These are phyloP conservation scores for Penicillium maclennaniae DNA, from an alignment of 495 filamentous ascomycete genomes.

Conservation along the genomic window DNA sequence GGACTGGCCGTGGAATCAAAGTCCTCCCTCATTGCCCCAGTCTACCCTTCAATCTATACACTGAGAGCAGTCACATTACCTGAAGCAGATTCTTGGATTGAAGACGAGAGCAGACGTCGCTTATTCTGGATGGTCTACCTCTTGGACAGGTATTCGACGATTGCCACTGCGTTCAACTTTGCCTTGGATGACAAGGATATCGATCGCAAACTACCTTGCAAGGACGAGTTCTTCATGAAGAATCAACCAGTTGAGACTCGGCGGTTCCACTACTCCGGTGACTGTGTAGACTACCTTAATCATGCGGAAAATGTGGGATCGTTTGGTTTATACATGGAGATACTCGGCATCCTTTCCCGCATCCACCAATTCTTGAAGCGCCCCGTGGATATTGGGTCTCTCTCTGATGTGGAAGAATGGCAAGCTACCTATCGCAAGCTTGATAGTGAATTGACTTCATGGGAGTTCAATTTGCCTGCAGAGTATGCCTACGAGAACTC, in stretches of 20 bases:
- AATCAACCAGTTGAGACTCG: conserved; percentile 80
- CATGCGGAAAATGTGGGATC: conserved; percentile 78
- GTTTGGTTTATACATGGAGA: conserved; percentile 82
- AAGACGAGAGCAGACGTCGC: conserved; percentile 77
- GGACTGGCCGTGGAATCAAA: conserved; percentile 77
- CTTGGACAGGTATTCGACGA: conserved; percentile 81
- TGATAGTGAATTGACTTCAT: conserved; percentile 69
- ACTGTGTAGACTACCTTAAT: conserved; percentile 58
- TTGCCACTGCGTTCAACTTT: conserved; percentile 87
- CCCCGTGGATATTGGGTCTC: conserved; percentile 80
- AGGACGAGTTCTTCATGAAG: conserved; percentile 77
- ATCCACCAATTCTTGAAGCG: conserved; percentile 83
- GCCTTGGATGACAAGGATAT: conserved; percentile 84
- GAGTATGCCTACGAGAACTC: conserved; percentile 73
- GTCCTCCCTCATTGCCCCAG: conserved; percentile 67
- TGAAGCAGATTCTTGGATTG: conserved; percentile 78
- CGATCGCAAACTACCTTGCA: conserved; percentile 78
- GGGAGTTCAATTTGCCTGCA: conserved; percentile 76
- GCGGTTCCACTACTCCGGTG: conserved; percentile 62
- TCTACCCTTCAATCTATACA: conserved; percentile 80
- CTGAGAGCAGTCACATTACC: conserved; percentile 76
- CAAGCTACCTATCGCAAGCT: conserved; percentile 80
- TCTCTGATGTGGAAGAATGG: conserved; percentile 84
- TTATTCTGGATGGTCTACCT: conserved; percentile 94
- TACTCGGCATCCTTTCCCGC: conserved; percentile 77